phyloP scores from a whole-genome alignment of 805 yeast genomes.

The Kodamaea fukazawae region DNA sequence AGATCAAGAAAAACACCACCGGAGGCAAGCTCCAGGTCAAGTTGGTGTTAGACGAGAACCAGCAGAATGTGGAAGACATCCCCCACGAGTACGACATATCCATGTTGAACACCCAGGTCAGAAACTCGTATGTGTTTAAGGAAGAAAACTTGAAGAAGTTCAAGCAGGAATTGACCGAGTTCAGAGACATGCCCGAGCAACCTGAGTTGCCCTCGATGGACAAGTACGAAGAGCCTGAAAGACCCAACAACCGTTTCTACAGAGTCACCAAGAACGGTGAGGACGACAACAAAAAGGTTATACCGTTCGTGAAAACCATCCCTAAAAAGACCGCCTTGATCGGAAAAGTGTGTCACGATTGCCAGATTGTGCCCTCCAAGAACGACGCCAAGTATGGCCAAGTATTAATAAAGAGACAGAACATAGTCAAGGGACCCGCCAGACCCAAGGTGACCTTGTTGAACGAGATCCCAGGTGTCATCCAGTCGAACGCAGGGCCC shows the following conservation, averaged over 20 bases:
- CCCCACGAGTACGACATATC: slow-evolving; percentile 85
- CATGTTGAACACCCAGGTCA: slow-evolving; percentile 73
- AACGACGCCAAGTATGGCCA: slow-evolving; percentile 67
- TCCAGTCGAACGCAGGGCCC: slow-evolving; percentile 83
- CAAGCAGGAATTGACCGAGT: slow-evolving; percentile 48
- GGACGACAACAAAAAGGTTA: slow-evolving; percentile 38
- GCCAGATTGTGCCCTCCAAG: slow-evolving; percentile 79
- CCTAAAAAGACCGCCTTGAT: slow-evolving; percentile 83
- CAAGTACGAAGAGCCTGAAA: slow-evolving; percentile 11
- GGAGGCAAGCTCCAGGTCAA: slow-evolving; percentile 47
- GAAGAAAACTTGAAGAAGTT: slow-evolving; percentile 75
- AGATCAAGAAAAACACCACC: slow-evolving; percentile 54
- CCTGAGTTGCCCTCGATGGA: slow-evolving; percentile 42
- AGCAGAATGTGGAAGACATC: slow-evolving; percentile 39
- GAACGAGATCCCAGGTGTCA: slow-evolving; percentile 81
- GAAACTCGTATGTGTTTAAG: slow-evolving; percentile 82
- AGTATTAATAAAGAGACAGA: slow-evolving; percentile 52
- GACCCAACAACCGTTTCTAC: slow-evolving; percentile 22
- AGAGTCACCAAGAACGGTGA: slow-evolving; percentile 30
- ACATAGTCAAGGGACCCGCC: slow-evolving; percentile 48
- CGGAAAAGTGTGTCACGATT: slow-evolving; percentile 91
- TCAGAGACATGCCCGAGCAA: slow-evolving; percentile 51
- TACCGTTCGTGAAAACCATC: slow-evolving; percentile 84
- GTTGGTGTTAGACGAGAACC: slow-evolving; percentile 49
- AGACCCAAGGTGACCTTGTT: slow-evolving; percentile 68